Base-by-base conservation (phyloP, 495 filamentous ascomycete species). In the Neurospora sp. region DNA sequence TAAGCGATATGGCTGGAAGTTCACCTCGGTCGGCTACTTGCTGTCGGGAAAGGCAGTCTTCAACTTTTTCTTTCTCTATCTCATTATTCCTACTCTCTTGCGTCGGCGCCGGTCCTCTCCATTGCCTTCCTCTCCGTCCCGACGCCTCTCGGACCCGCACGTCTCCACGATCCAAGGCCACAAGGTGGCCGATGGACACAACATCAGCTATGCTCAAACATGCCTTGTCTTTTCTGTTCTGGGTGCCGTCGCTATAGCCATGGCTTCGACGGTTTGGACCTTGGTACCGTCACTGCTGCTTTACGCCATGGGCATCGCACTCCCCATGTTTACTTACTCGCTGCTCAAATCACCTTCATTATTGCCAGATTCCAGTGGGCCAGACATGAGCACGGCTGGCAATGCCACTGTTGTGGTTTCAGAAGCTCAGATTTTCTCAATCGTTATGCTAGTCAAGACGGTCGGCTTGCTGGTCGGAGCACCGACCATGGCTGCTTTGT, bases 381-480 rank as follows among this genome's bases (percentile, higher is more conserved):
- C 48, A 5, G 48, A 27, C 1, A 59, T 27, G 22, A 53, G 46
- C 42, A n/a, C 42, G 2, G 74, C 80, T 9, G 40, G 38, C n/a
- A 39, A 41, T 16, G 31, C 70, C n/a, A 75, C 68, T 9, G 42
- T 61, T 14, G 46, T 69, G 14, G 72, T 76, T 38, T 74, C 79
- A 37, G 74, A 80, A 72, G 77, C 76, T 22, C 82, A 81, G 53
- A 75, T 85, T 22, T 83, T 84, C 71, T 84, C 83, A 22, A 80
- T 84, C 40, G 82, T 83, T 18, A 85, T 85, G 83, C 77, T 85
- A 75, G 79, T 83, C 2, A 80, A 80, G 73, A 82, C 82, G n/a
- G 74, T 83, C 0, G 83, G 83, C 11, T 79, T 81, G 39, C 69
- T 85, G 39, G 69, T 84, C 2, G 83, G 83, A 2, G 82, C 83